These are phyloP conservation scores for Pseudonitzschia delicatissima DNA, from an alignment of 108 stramenopile genomes.

Conservation along the genomic window DNA sequence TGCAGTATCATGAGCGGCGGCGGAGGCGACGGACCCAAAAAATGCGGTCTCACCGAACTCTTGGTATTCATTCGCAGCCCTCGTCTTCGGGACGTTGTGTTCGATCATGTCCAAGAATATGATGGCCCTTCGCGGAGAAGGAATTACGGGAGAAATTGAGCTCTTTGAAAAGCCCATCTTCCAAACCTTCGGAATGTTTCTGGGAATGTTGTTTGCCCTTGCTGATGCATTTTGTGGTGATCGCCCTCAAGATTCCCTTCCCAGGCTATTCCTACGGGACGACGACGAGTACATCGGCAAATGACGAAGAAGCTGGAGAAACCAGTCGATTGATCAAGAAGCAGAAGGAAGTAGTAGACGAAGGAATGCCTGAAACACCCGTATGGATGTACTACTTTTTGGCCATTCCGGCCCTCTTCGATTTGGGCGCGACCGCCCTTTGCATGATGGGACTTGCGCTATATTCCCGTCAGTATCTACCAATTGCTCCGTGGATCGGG, in stretches of 20 bases:
- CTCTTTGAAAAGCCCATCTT: constrained; percentile 63
- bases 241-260: constrained; percentile 72
- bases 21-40: constrained; percentile 36
- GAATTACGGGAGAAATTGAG: constrained; percentile 64
- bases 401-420: constrained; percentile 81
- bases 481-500: constrained; percentile 84
- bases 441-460: constrained; percentile 89
- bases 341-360: constrained; percentile 13
- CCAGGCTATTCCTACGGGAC: constrained; percentile 67
- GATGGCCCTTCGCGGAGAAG: constrained; percentile 70
- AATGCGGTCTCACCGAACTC: constrained; percentile 63
- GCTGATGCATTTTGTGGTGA: constrained; percentile 72
- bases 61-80: constrained; percentile 76
- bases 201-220: constrained; percentile 87
- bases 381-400: constrained; percentile 85
- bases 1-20: constrained; percentile 21
- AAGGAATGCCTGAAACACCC: constrained; percentile 28
- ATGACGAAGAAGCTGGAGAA: constrained; percentile 10
- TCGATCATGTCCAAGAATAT: constrained; percentile 86
- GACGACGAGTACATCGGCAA: neutral
- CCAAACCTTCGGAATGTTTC: constrained; percentile 88
- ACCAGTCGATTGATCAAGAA: constrained; percentile 16
- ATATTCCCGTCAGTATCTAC: constrained; percentile 84
- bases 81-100: constrained; percentile 84
- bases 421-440: constrained; percentile 83